Evolutionary conservation across 2,329 filamentous ascomycete species (phyloP).

Genomic region (Venturia aucupariae): DNA sequence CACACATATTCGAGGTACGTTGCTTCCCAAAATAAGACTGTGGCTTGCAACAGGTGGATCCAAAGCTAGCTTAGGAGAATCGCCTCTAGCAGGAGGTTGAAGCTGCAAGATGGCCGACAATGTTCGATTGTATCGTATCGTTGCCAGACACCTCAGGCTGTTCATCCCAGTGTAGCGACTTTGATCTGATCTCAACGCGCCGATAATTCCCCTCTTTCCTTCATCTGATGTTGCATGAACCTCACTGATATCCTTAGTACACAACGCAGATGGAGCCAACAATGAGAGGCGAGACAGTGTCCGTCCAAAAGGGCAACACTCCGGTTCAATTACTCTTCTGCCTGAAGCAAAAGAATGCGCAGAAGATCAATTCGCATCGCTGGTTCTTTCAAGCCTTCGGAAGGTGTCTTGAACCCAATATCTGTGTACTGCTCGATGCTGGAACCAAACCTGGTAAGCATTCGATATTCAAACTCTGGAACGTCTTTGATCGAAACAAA

Average conservation of each 20-base stretch:
- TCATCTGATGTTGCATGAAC: not conserved
- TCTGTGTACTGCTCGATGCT: slow-evolving; percentile 91
- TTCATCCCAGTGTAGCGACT: not conserved
- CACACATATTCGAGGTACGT: slow-evolving; percentile 72
- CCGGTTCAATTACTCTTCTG: slow-evolving; percentile 97
- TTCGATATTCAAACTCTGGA: slow-evolving; percentile 97
- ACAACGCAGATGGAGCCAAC: slow-evolving; percentile 78
- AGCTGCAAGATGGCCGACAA: not conserved
- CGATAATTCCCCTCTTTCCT: not conserved
- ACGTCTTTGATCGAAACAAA: slow-evolving; percentile 92
- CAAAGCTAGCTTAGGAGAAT: not conserved
- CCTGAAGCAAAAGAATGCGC: slow-evolving; percentile 98
- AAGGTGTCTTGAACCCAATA: slow-evolving; percentile 83
- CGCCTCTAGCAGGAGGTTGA: not conserved
- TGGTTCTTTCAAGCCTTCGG: slow-evolving; percentile 99
- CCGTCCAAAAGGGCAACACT: slow-evolving; percentile 71
- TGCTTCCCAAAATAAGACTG: not conserved
- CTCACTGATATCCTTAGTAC: slow-evolving; percentile 49
- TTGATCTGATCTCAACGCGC: not conserved
- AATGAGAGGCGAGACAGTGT: slow-evolving; percentile 82
- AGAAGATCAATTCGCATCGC: slow-evolving; percentile 98
- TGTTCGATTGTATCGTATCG: not conserved
- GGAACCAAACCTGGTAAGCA: slow-evolving; percentile 89
- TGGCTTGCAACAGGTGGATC: not conserved
- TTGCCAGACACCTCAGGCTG: not conserved